Evolutionary conservation across 2,329 filamentous ascomycete genomes (phyloP).

Genomic region (Blumeria graminis): DNA sequence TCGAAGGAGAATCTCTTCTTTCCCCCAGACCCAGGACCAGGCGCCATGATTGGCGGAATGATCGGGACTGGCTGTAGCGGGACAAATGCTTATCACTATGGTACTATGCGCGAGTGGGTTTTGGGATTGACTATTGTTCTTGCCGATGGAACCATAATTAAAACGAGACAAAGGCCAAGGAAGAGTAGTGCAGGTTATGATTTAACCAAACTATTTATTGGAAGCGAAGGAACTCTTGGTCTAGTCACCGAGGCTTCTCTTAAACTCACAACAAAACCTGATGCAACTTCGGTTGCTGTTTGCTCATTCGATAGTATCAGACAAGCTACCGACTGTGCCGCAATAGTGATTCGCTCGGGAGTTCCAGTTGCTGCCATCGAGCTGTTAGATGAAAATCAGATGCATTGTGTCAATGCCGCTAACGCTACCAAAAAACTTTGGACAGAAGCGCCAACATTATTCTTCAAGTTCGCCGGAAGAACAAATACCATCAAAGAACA

Average conservation of each 20-base stretch:
- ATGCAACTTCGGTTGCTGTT: constrained; percentile 60
- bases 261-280: constrained; percentile 62
- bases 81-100: constrained; percentile 79
- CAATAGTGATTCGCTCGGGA: constrained; percentile 54
- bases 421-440: constrained; percentile 42
- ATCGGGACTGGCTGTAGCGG: constrained; percentile 50
- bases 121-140: constrained; percentile 67
- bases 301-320: constrained; percentile 28
- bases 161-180: constrained; percentile 65
- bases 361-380: constrained; percentile 80
- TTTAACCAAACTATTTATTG: constrained; percentile 70
- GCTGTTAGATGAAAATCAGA: constrained; percentile 79
- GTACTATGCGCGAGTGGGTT: constrained; percentile 91
- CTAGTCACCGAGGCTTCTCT: constrained; percentile 78
- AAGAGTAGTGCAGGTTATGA: constrained; percentile 88
- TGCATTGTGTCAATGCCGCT: constrained; percentile 42
- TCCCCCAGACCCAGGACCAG: constrained; percentile 73
- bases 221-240: constrained; percentile 75
- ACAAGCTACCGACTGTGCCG: constrained; percentile 35
- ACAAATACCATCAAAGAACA: constrained; percentile 53
- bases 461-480: constrained; percentile 67
- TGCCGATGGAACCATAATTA: constrained; percentile 73
- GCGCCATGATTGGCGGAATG: constrained; percentile 82
- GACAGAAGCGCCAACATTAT: constrained; percentile 51
- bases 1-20: constrained; percentile 60